Percentiles rank a stretch among this genome's conserved stretches.
Conservation (phyloP, 1,284 basidiomycete genomes). For the Cystobasidiaceae sp. region DNA sequence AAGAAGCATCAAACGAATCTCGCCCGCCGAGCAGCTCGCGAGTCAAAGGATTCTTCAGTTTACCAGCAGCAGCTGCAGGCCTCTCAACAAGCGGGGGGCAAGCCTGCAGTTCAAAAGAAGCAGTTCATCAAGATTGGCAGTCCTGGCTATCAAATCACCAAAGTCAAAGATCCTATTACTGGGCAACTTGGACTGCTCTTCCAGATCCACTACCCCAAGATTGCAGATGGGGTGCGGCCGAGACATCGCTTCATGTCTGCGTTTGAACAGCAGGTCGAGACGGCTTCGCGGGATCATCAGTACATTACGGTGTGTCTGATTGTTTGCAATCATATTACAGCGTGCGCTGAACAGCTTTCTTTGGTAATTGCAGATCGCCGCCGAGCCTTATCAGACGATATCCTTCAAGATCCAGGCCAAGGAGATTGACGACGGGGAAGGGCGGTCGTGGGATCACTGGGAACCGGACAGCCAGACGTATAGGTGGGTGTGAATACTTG, state of each 20-base stretch:
- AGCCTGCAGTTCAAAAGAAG: constrained; percentile 68
- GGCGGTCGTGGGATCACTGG: constrained; percentile 96
- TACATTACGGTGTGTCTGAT: constrained; percentile 85
- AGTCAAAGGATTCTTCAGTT: constrained; percentile 68
- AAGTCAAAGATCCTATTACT: constrained; percentile 51
- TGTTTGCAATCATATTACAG: background rate
- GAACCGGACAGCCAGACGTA: constrained; percentile 94
- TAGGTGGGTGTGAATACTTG: constrained; percentile 56
- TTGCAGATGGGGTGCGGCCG: constrained; percentile 74
- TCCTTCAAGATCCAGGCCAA: constrained; percentile 96
- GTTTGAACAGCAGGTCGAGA: constrained; percentile 95
- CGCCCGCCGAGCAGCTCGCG: constrained; percentile 87
- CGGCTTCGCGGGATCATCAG: constrained; percentile 91
- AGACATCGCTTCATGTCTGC: constrained; percentile 93
- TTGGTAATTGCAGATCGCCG: constrained; percentile 67
- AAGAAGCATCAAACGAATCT: constrained; percentile 99
- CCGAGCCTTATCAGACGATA: constrained; percentile 98
- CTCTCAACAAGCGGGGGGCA: constrained; percentile 61
- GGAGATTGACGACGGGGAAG: constrained; percentile 89
- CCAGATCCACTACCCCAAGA: constrained; percentile 88
- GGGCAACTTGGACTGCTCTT: constrained; percentile 81
- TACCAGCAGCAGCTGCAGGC: constrained; percentile 67
- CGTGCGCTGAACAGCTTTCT: too few species aligned
- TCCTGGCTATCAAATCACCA: constrained; percentile 71
- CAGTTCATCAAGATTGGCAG: constrained; percentile 96